A percentile compares a stretch with the other conserved stretches of the same genome.
These are phyloP conservation scores for Penicillium polonicum DNA, from an alignment of 2,329 filamentous ascomycete species.

Conservation along the genomic window DNA sequence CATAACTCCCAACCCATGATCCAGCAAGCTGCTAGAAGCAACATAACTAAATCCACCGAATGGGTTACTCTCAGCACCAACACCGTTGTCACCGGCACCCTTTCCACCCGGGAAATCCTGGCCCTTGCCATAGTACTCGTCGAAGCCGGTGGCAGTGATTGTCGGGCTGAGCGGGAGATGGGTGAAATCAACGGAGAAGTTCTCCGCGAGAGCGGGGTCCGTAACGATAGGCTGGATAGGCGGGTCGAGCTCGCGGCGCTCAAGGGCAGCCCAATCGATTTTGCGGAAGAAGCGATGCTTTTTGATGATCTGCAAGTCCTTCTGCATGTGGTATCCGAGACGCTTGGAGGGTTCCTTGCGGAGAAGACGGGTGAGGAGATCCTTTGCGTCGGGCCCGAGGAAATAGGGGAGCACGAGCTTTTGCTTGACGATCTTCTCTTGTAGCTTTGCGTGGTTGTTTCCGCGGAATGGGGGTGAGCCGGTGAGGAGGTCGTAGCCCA, in stretches of 20 bases:
- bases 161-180: constrained; percentile 77
- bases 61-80: constrained; percentile 37
- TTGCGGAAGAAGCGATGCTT: constrained; percentile 94
- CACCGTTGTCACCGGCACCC: constrained; percentile 5
- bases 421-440: constrained; percentile 92
- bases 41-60: constrained; percentile 53
- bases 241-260: constrained; percentile 75
- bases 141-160: constrained; percentile 36
- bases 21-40: constrained; percentile 48
- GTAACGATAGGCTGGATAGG: constrained; percentile 94
- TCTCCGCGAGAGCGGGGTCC: constrained; percentile 92
- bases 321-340: constrained; percentile 82
- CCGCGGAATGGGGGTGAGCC: constrained; percentile 88
- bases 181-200: constrained; percentile 92
- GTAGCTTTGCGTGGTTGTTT: constrained; percentile 89
- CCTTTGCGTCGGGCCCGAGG: constrained; percentile 86
- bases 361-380: constrained; percentile 82
- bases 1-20: constrained; percentile 37
- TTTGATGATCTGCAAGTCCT: constrained; percentile 82
- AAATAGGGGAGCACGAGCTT: constrained; percentile 89
- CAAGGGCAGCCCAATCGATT: constrained; percentile 90
- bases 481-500: constrained; percentile 89
- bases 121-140: constrained; percentile 27
- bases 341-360: constrained; percentile 91
- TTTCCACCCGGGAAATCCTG: constrained; percentile 20